Base-by-base conservation (phyloP, 345 rosid species). In the Salix brachista region DNA sequence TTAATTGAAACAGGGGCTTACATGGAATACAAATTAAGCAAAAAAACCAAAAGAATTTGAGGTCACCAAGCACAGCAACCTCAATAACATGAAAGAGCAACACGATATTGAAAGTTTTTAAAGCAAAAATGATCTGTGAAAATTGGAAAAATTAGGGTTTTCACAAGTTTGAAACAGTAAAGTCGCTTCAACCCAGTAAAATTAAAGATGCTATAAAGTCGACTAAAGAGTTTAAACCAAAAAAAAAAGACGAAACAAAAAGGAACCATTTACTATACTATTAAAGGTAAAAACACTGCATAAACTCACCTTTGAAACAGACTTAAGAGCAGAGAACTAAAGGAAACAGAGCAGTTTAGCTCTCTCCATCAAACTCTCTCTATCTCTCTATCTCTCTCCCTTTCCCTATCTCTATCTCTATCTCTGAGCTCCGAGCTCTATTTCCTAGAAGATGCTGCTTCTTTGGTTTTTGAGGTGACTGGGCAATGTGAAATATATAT, bases 181-280 rank as follows among this genome's bases (percentile, higher is more conserved):
- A 82, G 80, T 75, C 78, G 23, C 83, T 74, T 79, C 79, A 77
- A 56, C 71, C 72, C 62, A 69, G 71, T 50, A 61, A 78, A 79
- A 77, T 67, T 50, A 67, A 71, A 67, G 74, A 71, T 71, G 77
- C 67, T 52, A 9, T 28, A 71, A 79, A 81, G 77, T 23, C 58
- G 78, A 48, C 48, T 46, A 3, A 7, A 48, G 48, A 25, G 32
- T 73, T 26, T 46, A 19, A 3, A 42, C 30, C 25, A 13, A 14
- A 28, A 17, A 70, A 46, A 44, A 32, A 62, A 68, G 7, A 78
- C 13, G 42, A 26, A 7, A 46, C 1, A 48, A 82, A 65, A 56
- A 26, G 26, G 25, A 46, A 19, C 44, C 69, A 60, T 21, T 36
- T 9, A 6, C 16, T 23, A 46, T 39, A 9, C 60, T 11, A 26